phyloP scores from a whole-genome alignment of 2,329 filamentous ascomycete genomes.

The Hypomyces rosellus region DNA sequence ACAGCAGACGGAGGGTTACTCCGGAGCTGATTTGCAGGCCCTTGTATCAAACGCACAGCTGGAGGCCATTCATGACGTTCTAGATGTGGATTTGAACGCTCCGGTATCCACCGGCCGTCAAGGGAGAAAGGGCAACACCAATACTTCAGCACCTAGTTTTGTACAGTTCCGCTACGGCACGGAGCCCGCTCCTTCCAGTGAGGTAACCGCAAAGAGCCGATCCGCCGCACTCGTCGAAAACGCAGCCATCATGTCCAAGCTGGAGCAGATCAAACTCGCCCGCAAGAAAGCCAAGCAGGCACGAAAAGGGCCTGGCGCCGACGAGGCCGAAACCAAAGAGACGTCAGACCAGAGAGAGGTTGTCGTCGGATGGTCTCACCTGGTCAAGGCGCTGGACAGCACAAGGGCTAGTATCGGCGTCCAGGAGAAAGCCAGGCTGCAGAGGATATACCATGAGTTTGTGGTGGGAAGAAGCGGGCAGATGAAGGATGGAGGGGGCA shows the following conservation, averaged over 20 bases:
- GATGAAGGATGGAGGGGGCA: slow-evolving; percentile 88
- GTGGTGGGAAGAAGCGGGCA: slow-evolving; percentile 88
- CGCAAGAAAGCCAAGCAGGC: slow-evolving; percentile 43
- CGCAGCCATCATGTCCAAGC: slow-evolving; percentile 71
- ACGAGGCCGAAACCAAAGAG: slow-evolving; percentile 22
- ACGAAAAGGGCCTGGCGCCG: slow-evolving; percentile 21
- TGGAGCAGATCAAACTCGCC: slow-evolving; percentile 69
- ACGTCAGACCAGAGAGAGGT: slow-evolving; percentile 56
- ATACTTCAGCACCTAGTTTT: slow-evolving; percentile 47
- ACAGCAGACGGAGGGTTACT: slow-evolving; percentile 76
- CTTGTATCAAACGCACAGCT: slow-evolving; percentile 94
- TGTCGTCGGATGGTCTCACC: slow-evolving; percentile 75
- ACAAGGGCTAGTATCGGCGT: slow-evolving; percentile 79
- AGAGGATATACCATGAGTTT: slow-evolving; percentile 86
- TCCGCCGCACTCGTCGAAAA: slow-evolving; percentile 63
- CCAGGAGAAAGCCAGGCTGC: slow-evolving; percentile 67
- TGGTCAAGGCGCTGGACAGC: slow-evolving; percentile 67
- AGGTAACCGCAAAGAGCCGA: slow-evolving; percentile 41
- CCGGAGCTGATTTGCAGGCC: slow-evolving; percentile 89
- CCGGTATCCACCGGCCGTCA: slow-evolving; percentile 32
- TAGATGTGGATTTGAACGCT: slow-evolving; percentile 52
- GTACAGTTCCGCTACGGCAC: slow-evolving; percentile 80
- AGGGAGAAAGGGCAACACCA: slow-evolving; percentile 29
- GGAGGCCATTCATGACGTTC: slow-evolving; percentile 90
- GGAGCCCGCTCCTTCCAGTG: slow-evolving; percentile 38